Evolutionary conservation across 1,139 yeast species (phyloP).

Genomic region (Tardiomyces digboiensis): DNA sequence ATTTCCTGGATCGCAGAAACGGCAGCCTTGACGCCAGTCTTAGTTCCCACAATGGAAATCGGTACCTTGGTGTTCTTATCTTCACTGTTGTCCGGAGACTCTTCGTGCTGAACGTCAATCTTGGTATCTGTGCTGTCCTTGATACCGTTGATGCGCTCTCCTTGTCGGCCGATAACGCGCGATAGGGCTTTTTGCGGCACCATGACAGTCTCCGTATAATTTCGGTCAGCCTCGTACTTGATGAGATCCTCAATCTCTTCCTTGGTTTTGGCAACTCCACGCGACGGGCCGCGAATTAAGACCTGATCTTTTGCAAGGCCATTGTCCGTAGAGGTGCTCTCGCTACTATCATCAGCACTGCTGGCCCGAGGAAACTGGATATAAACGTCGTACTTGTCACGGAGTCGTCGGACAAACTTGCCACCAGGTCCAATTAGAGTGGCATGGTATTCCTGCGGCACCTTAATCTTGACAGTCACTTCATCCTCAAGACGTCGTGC

Average conservation of each 20-base stretch:
- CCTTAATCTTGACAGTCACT: conserved; percentile 47
- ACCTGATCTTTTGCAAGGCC: conserved; percentile 45
- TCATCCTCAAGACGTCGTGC: conserved; percentile 84
- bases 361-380: conserved; percentile 56
- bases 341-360: conserved; percentile 27
- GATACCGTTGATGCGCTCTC: conserved; percentile 77
- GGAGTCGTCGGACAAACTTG: conserved; percentile 72
- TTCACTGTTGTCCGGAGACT: conserved; percentile 34
- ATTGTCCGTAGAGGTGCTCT: conserved; percentile 18
- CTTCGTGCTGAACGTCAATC: conserved; percentile 48
- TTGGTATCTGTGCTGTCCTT: conserved; percentile 75
- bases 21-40: conserved; percentile 72
- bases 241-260: conserved; percentile 80
- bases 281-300: conserved; percentile 82
- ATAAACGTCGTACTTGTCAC: conserved; percentile 78
- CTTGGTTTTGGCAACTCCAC: conserved; percentile 76
- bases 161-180: conserved; percentile 81
- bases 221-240: conserved; percentile 83
- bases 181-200: conserved; percentile 72
- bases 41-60: conserved; percentile 72
- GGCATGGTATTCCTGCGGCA: conserved; percentile 75
- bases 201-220: conserved; percentile 49
- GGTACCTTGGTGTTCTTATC: conserved; percentile 31
- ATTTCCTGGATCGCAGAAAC: conserved; percentile 51
- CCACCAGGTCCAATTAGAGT: conserved; percentile 82